Evolutionary conservation across 2,329 filamentous ascomycete genomes (phyloP).

Genomic region (Lachnellula cervina): DNA sequence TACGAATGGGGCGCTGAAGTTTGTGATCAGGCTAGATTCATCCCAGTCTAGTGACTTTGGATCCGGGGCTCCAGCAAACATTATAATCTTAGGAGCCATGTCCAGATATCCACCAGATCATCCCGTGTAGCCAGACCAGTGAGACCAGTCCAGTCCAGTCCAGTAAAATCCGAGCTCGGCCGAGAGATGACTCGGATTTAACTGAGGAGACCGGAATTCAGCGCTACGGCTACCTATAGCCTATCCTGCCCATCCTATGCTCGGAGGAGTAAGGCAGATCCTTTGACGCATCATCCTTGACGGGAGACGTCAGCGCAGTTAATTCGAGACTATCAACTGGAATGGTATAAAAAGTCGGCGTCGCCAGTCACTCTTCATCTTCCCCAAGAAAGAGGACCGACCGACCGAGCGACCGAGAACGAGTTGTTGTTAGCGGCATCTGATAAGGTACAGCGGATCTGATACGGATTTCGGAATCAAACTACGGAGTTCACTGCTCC

Average conservation of each 20-base stretch:
- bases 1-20: slow-evolving; percentile 39
- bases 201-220: slow-evolving; percentile 1
- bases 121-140: too few species aligned
- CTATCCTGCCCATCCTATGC: neutral
- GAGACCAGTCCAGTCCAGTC: too few species aligned
- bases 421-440: neutral
- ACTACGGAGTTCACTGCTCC: slow-evolving; percentile 1
- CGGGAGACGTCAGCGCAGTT: too few species aligned
- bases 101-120: neutral
- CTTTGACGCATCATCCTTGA: neutral
- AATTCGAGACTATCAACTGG: too few species aligned
- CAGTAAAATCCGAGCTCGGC: neutral
- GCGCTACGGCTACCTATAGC: neutral
- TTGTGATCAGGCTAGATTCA: slow-evolving; percentile 43
- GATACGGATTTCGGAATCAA: slow-evolving; percentile 7
- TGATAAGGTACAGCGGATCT: slow-evolving; percentile 5
- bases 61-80: slow-evolving; percentile 59
- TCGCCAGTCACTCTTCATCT: neutral
- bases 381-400: neutral
- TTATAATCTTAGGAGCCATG: slow-evolving; percentile 34
- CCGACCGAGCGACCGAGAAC: neutral
- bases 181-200: slow-evolving; percentile 1
- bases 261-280: neutral
- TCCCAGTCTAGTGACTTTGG: slow-evolving; percentile 50
- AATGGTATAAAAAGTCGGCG: neutral